phyloP scores from a whole-genome alignment of 768 basidiomycete species.

The Phylloporus rhodoxanthus region DNA sequence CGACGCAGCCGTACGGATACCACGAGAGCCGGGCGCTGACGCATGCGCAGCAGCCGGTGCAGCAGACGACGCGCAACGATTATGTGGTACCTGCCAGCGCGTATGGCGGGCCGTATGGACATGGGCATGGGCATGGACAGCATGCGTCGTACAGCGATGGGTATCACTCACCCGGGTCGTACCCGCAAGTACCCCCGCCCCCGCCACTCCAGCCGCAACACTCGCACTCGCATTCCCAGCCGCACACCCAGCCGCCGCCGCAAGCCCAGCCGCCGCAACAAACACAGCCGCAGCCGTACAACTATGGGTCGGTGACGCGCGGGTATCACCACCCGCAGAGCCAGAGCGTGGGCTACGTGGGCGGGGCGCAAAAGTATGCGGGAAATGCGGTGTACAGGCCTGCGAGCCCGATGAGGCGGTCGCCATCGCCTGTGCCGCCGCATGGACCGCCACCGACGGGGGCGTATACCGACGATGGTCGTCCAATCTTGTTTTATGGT shows the following conservation, averaged over 20 bases:
- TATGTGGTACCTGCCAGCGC: constrained; percentile 11
- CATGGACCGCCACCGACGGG: constrained; percentile 52
- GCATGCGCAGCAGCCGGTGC: constrained; percentile 32
- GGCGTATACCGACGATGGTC: constrained; percentile 77
- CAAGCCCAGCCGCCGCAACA: not conserved
- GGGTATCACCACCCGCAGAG: constrained; percentile 9
- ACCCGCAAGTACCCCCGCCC: constrained; percentile 13
- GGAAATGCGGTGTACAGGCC: constrained; percentile 33
- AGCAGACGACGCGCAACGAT: constrained; percentile 22
- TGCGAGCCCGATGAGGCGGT: constrained; percentile 40
- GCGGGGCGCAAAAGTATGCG: constrained; percentile 23
- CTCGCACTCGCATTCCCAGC: not conserved
- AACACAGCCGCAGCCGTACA: not conserved
- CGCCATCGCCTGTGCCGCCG: constrained; percentile 46
- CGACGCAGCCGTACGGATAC: constrained; percentile 16
- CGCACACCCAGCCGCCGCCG: not conserved
- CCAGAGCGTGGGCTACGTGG: constrained; percentile 26
- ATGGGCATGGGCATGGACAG: constrained; percentile 11
- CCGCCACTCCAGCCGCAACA: not conserved
- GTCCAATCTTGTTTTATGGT: constrained; percentile 86
- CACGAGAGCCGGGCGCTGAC: constrained; percentile 28
- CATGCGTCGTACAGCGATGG: constrained; percentile 16
- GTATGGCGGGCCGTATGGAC: constrained; percentile 7
- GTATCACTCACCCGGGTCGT: constrained; percentile 14
- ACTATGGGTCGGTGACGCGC: not conserved